Base-by-base conservation (phyloP, 345 rosid species). In the Salix udensis region DNA sequence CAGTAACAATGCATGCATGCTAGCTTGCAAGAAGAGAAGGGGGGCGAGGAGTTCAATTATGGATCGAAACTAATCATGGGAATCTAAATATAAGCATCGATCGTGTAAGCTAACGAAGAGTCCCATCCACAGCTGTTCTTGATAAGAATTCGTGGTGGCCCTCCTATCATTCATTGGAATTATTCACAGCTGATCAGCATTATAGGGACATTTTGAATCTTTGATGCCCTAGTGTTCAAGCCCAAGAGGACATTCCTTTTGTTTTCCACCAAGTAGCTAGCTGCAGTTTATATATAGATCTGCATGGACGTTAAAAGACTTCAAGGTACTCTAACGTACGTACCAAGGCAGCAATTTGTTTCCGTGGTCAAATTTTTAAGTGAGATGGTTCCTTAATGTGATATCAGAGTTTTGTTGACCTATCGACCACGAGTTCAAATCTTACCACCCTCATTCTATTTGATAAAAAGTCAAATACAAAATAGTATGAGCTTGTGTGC, bases 191-290 rank as follows among this genome's bases (percentile, higher is more conserved):
- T 48, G 52, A 48, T 4, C 24, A 48, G 21, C 73, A 70, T 50
- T 30, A 24, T 2, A 67, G 19, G 40, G 42, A 30, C 74, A 71
- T 31, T 40, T 12, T 40, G 44, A 40, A 40, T 40, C 44, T 23
- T 52, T 34, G 65, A 71, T 71, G 74, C 6, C 46, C 46, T 53
- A 10, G 6, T 53, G 46, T 53, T 71, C 65, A 53, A 71, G 64
- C 65, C 11, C 13, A 5, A 52, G 36, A 71, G 46, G 74, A 71
- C 74, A 9, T 52, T 19, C 46, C 42, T 71, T 11, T 8, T 64
- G 18, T 31, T 71, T 18, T 50, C 15, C 44, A 71, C 46, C 30
- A 3, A 19, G n/a, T 34, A 40, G 13, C 44, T 21, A 40, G 13
- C 44, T 61, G 46, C 12, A 23, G 3, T 31, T 40, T 68, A 40